phyloP scores from a whole-genome alignment of 345 rosid genomes.

The Adansonia digitata region DNA sequence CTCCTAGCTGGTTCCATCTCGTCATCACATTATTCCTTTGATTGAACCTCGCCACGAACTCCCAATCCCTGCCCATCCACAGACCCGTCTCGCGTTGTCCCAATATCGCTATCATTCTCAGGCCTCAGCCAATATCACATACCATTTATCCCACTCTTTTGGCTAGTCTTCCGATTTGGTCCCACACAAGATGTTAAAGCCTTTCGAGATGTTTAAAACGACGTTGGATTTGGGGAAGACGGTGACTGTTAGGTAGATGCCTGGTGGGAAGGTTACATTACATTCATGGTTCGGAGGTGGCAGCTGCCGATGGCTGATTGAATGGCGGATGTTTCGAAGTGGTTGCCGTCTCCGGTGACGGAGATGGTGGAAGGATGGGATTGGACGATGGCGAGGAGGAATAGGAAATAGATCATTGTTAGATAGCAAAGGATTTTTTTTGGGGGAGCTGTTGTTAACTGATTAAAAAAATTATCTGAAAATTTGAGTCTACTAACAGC shows the following conservation, averaged over 20 bases:
- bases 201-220: slow-evolving; percentile 49
- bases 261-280: slow-evolving; percentile 65
- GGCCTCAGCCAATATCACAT: slow-evolving; percentile 76
- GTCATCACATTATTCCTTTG: slow-evolving; percentile 87
- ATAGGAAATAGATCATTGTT: neutral
- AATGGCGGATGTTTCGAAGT: slow-evolving; percentile 69
- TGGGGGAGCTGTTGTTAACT: no score
- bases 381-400: slow-evolving; percentile 21
- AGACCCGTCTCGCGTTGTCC: slow-evolving; percentile 80
- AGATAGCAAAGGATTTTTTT: no score
- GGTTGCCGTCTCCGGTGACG: slow-evolving; percentile 67
- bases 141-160: slow-evolving; percentile 51
- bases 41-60: slow-evolving; percentile 57
- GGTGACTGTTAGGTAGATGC: slow-evolving; percentile 75
- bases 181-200: slow-evolving; percentile 69
- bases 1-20: slow-evolving; percentile 84
- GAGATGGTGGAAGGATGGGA: slow-evolving; percentile 36
- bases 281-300: slow-evolving; percentile 43
- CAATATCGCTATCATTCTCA: slow-evolving; percentile 69
- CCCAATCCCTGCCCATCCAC: slow-evolving; percentile 80
- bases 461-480: no score
- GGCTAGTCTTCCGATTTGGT: slow-evolving; percentile 61
- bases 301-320: slow-evolving; percentile 75
- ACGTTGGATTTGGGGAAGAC: slow-evolving; percentile 60
- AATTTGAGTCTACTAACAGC: no score